A percentile compares a stretch with the other conserved stretches of the same genome.
These are phyloP conservation scores for Phytophthora crassamura DNA, from an alignment of 352 stramenopile genomes.

Conservation along the genomic window DNA sequence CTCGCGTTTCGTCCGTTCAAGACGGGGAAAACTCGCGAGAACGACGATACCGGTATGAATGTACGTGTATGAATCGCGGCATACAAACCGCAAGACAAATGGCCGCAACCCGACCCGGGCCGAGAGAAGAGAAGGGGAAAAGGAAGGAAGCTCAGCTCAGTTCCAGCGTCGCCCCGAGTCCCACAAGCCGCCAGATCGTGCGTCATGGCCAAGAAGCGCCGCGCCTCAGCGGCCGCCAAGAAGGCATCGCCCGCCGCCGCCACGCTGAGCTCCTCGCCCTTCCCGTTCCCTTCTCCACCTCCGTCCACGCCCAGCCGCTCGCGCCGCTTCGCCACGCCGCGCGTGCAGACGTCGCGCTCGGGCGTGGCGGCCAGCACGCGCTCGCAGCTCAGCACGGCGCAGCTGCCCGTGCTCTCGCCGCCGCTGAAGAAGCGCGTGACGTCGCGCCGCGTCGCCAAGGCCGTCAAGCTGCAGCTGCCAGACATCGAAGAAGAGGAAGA, in stretches of 20 bases:
- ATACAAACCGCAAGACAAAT: constrained; percentile 41
- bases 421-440: constrained; percentile 59
- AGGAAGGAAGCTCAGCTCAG: constrained; percentile 26
- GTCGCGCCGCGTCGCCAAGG: constrained; percentile 39
- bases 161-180: constrained; percentile 16
- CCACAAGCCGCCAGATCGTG: constrained; percentile 11
- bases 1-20: constrained; percentile 15
- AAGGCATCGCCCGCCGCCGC: constrained; percentile 26
- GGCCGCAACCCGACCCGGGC: constrained; percentile 15
- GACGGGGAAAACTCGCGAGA: constrained; percentile 13
- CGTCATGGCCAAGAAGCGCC: constrained; percentile 49
- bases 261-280: constrained; percentile 38
- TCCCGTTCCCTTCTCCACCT: constrained; percentile 29
- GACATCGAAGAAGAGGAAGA: constrained; percentile 34
- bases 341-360: constrained; percentile 31
- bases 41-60: constrained; percentile 17
- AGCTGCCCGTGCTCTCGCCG: constrained; percentile 49
- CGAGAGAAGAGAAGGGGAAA: constrained; percentile 17
- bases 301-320: constrained; percentile 19
- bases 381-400: constrained; percentile 29
- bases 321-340: constrained; percentile 25
- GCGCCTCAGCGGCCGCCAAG: constrained; percentile 23
- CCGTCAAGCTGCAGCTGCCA: constrained; percentile 46
- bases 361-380: constrained; percentile 41
- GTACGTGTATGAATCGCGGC: constrained; percentile 2